Conservation (phyloP, 768 basidiomycete genomes). For the Mycena vulgaris region DNA sequence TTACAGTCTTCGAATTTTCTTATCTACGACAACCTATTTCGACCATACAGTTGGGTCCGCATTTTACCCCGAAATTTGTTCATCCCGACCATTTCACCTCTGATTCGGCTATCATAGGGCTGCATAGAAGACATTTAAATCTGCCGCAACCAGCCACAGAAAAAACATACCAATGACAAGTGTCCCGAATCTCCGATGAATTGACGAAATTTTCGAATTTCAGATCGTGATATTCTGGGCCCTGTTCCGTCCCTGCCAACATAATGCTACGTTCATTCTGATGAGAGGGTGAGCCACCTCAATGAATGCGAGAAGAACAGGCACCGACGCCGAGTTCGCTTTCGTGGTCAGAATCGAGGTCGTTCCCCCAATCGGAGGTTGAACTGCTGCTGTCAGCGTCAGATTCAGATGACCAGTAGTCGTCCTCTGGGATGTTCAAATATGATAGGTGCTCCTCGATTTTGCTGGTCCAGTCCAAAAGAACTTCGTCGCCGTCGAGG, state of each 20-base stretch:
- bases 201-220: conserved; percentile 16
- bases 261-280: conserved; percentile 11
- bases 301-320: not conserved
- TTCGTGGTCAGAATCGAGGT: conserved; percentile 12
- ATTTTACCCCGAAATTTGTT: not conserved
- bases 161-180: conserved; percentile 15
- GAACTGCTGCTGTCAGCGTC: conserved; percentile 15
- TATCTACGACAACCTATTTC: not conserved
- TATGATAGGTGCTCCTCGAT: not conserved
- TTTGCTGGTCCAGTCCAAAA: conserved; percentile 4
- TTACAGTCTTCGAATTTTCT: too few relatives aligned
- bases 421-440: not conserved
- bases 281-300: not conserved
- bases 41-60: not conserved
- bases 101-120: conserved; percentile 7
- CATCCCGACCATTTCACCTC: not conserved
- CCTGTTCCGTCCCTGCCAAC: conserved; percentile 2
- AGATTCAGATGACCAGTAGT: conserved; percentile 30
- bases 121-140: conserved; percentile 5
- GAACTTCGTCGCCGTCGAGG: conserved; percentile 20
- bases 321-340: conserved; percentile 7
- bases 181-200: conserved; percentile 16
- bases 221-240: conserved; percentile 8
- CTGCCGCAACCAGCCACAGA: not conserved
- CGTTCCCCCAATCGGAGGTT: conserved; percentile 28